Conservation (phyloP, 495 filamentous ascomycete genomes). For the Hypoxylon intermedium region DNA sequence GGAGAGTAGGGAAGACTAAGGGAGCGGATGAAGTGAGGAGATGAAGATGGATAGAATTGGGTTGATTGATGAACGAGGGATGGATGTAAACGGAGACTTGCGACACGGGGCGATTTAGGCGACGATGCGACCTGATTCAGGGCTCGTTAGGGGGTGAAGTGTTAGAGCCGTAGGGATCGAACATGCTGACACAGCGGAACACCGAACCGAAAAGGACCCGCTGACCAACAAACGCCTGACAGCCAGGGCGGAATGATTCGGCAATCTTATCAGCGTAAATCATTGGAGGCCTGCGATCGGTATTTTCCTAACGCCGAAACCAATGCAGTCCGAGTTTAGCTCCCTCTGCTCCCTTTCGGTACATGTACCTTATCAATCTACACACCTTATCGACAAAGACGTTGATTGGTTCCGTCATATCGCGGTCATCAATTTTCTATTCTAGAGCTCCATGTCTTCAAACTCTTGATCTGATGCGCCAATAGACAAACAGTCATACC, state of each 20-base stretch:
- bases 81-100: slow-evolving; percentile 27
- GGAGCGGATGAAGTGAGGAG: slow-evolving; percentile 19
- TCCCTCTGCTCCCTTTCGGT: no score
- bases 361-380: background rate
- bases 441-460: background rate
- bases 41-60: slow-evolving; percentile 15
- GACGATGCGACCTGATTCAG: slow-evolving; percentile 33
- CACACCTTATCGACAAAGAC: slow-evolving; percentile 21
- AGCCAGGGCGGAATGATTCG: background rate
- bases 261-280: slow-evolving; percentile 7
- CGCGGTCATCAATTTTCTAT: slow-evolving; percentile 27
- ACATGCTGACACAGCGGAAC: no score
- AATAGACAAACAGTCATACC: background rate
- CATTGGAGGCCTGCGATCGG: slow-evolving; percentile 28
- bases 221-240: no score
- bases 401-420: slow-evolving; percentile 35
- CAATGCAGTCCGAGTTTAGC: no score
- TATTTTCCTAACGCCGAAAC: slow-evolving; percentile 11
- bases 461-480: slow-evolving; percentile 25
- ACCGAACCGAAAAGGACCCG: slow-evolving; percentile 14
- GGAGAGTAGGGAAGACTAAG: slow-evolving; percentile 33
- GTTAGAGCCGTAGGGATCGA: slow-evolving; percentile 28
- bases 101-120: slow-evolving; percentile 26
- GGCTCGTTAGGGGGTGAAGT: no score
- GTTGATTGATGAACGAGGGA: slow-evolving; percentile 10